Evolutionary conservation across 305 asterid species (phyloP).

Genomic region (Monarda citriodora): DNA sequence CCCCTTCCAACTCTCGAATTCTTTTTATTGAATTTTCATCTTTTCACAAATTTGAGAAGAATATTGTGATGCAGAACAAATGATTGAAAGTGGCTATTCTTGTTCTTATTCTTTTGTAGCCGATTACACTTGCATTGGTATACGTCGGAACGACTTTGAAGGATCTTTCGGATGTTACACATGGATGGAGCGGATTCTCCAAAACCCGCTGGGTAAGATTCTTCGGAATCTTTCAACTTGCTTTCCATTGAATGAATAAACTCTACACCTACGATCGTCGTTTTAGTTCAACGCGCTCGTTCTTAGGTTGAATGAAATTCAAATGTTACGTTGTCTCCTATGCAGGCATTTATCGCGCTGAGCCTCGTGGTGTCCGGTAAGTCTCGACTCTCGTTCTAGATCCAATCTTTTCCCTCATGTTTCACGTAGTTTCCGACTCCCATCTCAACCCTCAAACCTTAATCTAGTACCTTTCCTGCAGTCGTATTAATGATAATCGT

Average conservation of each 20-base stretch:
- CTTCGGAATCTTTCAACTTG: not conserved
- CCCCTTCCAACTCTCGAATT: not conserved
- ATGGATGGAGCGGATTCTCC: conserved; percentile 83
- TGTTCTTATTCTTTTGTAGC: conserved; percentile 46
- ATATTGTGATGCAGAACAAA: not conserved
- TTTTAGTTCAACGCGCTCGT: too few relatives aligned
- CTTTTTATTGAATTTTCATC: not conserved
- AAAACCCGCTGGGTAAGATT: conserved; percentile 80
- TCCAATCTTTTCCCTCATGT: conserved; percentile 1
- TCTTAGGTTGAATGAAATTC: too few relatives aligned
- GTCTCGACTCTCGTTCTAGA: conserved; percentile 16
- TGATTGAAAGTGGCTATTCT: conserved; percentile 8
- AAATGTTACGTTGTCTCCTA: conserved; percentile 10
- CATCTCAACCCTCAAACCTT: not conserved
- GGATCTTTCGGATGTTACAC: conserved; percentile 95
- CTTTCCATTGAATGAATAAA: not conserved
- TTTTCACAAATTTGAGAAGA: not conserved
- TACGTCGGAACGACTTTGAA: conserved; percentile 94
- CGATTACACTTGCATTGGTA: conserved; percentile 86
- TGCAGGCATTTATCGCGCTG: conserved; percentile 67
- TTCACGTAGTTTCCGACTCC: not conserved
- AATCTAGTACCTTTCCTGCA: conserved; percentile 27
- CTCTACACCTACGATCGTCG: too few relatives aligned
- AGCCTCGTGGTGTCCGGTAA: conserved; percentile 83
- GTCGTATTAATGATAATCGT: conserved; percentile 62